Base-by-base conservation (phyloP, 2,329 filamentous ascomycete genomes). In the Colletotrichum salicis region DNA sequence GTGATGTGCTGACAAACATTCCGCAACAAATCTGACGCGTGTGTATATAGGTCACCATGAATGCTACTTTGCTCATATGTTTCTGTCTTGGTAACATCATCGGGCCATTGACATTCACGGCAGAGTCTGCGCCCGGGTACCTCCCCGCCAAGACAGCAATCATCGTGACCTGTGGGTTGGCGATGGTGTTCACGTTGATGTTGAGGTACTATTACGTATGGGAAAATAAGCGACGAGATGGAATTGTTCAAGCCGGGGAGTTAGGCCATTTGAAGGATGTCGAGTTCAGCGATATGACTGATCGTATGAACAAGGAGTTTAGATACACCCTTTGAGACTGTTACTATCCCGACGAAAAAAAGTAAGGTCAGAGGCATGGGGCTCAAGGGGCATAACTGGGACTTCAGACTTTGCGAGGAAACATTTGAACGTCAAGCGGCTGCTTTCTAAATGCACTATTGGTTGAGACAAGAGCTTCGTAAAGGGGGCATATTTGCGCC, bases 291-390 rank as follows among this genome's bases (percentile, higher is more conserved):
- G 91, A 93, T 79, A 76, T 92, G 74, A 92, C 91, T 1, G 91
- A 93, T 78, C 80, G 86, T 22, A 82, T 90, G 81, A 93, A 93
- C 75, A 89, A 93, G 71, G 90, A 93, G 76, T 93, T 93, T 80
- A 31, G 69, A 15, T 71, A 71, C 12, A 68, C 69, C 0, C 7
- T 71, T 11, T 71, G 33, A 61, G 22, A n/a, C 19, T 10, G 8
- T 48, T 7, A 4, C 8, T 48, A 48, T 2, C 19, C 10, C n/a
- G 8, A n/a, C 15, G 19, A 22, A n/a, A 19, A 1, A 8, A n/a
- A 7, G 8, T n/a, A n/a, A 1, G 19, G 41, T 4, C 41, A 19
- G n/a, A 3, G 41, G 7, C 41, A 48, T 8, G 41, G 19, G 19
- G 41, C 41, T 10, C 8, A n/a, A 7, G 15, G 4, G 1, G 8